Base-by-base conservation (phyloP, 352 stramenopile species). In the Globisporangium barbulae region DNA sequence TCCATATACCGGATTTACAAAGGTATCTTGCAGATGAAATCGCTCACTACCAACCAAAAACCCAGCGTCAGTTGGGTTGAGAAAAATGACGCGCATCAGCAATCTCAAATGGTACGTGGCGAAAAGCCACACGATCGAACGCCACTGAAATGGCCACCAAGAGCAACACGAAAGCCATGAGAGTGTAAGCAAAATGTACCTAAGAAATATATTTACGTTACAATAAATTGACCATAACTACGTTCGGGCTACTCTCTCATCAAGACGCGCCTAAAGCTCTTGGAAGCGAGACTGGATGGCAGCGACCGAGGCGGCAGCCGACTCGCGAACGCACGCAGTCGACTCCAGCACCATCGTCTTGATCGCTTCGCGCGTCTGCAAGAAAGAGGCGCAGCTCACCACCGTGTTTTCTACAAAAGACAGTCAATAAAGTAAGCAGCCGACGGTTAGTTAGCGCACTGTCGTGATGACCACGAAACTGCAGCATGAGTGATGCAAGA, bases 361-460 rank as follows among this genome's bases (percentile, higher is more conserved):
- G 53, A 74, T 55, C 44, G 69, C 55, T 50, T 67, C 66, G 35
- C 78, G 75, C 42, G 59, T 64, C 67, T 79, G 60, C 65, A 84
- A 56, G 53, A 86, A 76, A 31, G 71, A 75, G 31, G 63, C 59
- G 21, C 78, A 86, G 48, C 66, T 75, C 12, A 81, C 70, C 13
- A 72, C 39, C 61, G 73, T 53, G 19, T 73, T 63, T 28, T 56
- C 41, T 47, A 21, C n/a, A 33, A 35, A 28, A 56, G 25, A 21
- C 3, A 10, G 30, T 45, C 19, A 44, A 47, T 13, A 56, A 10
- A n/a, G 22, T 30, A 19, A 58, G 9, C 8, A 19, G 12, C 28
- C 53, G 22, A 3, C n/a, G 53, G 12, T 21, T 19, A 41, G 35
- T 12, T 5, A 15, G 17, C 13, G 42, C 49, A 8, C 48, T 39